Percentiles rank a stretch among this genome's conserved stretches.
Evolutionary conservation across 208 protist species (phyloP).

Genomic region (Wallacemonas sp.): DNA sequence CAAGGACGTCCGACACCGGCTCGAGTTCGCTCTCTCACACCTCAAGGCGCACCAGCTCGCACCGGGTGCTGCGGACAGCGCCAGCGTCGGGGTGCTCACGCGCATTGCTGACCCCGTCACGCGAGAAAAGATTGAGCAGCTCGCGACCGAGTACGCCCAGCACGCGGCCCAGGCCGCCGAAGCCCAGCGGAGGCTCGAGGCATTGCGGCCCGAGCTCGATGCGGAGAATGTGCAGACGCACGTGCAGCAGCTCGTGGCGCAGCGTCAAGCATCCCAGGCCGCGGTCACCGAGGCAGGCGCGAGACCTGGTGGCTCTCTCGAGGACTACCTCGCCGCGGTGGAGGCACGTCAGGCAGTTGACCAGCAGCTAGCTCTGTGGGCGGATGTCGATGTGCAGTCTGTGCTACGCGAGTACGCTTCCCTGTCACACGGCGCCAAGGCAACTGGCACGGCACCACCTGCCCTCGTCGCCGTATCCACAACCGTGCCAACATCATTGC

Average conservation of each 20-base stretch:
- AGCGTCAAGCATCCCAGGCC: not conserved
- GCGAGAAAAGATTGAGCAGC: slow-evolving; percentile 8
- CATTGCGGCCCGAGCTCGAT: slow-evolving; percentile 16
- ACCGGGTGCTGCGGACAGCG: not conserved
- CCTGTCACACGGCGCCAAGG: not conserved
- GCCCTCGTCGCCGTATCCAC: not conserved
- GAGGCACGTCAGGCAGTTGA: slow-evolving; percentile 26
- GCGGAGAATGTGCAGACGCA: slow-evolving; percentile 16
- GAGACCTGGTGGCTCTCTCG: slow-evolving; percentile 1
- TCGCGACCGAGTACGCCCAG: slow-evolving; percentile 24
- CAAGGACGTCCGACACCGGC: slow-evolving; percentile 27
- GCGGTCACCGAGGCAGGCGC: slow-evolving; percentile 15
- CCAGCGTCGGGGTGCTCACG: slow-evolving; percentile 8
- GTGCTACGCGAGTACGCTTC: slow-evolving; percentile 13
- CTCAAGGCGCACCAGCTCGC: slow-evolving; percentile 28
- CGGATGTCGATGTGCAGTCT: slow-evolving; percentile 21
- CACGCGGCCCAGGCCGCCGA: slow-evolving; percentile 10
- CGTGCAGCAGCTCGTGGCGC: slow-evolving; percentile 8
- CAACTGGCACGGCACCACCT: not conserved
- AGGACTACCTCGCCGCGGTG: slow-evolving; percentile 40
- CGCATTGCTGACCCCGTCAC: slow-evolving; percentile 14
- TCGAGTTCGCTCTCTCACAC: slow-evolving; percentile 35
- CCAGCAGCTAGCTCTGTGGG: slow-evolving; percentile 32
- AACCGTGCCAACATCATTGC: not conserved
- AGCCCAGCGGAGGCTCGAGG: slow-evolving; percentile 12